Evolutionary conservation across 139 green algal species (phyloP).

Genomic region (Chlorella sp.): DNA sequence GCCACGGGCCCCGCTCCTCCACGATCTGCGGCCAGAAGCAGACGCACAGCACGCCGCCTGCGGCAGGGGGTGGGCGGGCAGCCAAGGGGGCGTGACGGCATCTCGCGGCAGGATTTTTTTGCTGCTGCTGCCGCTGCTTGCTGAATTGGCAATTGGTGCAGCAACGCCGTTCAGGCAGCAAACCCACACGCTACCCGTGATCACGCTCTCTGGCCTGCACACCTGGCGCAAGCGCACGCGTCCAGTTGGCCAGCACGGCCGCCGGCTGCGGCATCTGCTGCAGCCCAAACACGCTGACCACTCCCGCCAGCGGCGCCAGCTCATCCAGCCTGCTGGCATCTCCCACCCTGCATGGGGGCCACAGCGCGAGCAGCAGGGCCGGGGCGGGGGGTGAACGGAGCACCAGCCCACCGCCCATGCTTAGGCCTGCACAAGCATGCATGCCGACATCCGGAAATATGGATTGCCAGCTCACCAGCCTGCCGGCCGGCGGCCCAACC

Average conservation of each 20-base stretch:
- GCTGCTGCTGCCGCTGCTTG: too few species aligned
- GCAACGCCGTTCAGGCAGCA: background rate
- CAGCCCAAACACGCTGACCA: slow-evolving; percentile 47
- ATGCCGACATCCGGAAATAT: too few species aligned
- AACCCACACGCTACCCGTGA: background rate
- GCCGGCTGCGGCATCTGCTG: slow-evolving; percentile 41
- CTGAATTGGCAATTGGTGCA: too few species aligned
- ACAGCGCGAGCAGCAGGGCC: background rate
- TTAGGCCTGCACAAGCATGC: background rate
- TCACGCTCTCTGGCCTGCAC: background rate
- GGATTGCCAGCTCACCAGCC: too few species aligned
- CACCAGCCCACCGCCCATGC: background rate
- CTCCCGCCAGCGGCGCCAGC: background rate
- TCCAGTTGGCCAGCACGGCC: slow-evolving; percentile 35
- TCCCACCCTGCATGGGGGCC: background rate
- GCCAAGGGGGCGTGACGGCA: background rate
- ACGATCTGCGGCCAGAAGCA: slow-evolving; percentile 37
- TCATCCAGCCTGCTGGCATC: slow-evolving; percentile 20
- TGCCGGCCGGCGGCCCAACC: too few species aligned
- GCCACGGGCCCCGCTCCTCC: slow-evolving; percentile 36
- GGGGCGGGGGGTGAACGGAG: background rate
- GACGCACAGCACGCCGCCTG: slow-evolving; percentile 36
- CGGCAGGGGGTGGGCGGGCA: background rate
- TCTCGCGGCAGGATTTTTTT: too few species aligned
- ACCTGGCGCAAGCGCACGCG: slow-evolving; percentile 20